These are phyloP conservation scores for Xylaria sp. DNA, from an alignment of 2,329 filamentous ascomycete genomes.

Conservation along the genomic window DNA sequence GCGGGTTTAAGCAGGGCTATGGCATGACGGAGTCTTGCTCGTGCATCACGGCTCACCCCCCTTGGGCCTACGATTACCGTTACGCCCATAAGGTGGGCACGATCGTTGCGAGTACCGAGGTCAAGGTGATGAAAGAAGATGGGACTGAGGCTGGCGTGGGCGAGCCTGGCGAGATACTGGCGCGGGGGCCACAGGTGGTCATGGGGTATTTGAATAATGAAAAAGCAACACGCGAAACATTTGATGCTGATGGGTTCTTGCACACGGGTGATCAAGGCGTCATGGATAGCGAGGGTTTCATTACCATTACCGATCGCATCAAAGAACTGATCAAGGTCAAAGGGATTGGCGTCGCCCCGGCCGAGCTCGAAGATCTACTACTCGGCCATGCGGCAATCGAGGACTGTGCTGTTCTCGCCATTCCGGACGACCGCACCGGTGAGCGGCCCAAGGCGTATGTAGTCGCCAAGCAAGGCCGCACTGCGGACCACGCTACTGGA, in stretches of 20 bases:
- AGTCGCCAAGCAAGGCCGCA: background rate
- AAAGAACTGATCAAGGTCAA: slow-evolving; percentile 57
- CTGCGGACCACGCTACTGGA: background rate
- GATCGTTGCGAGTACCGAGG: slow-evolving; percentile 67
- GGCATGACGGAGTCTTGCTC: slow-evolving; percentile 75
- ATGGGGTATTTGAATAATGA: slow-evolving; percentile 62
- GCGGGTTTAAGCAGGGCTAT: slow-evolving; percentile 73
- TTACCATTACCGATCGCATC: background rate
- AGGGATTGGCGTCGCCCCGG: slow-evolving; percentile 70
- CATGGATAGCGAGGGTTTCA: slow-evolving; percentile 59
- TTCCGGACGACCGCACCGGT: background rate
- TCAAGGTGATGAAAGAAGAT: slow-evolving; percentile 66
- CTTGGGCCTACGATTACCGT: slow-evolving; percentile 64
- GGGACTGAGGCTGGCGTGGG: slow-evolving; percentile 63
- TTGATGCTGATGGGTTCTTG: slow-evolving; percentile 53
- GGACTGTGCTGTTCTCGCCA: background rate
- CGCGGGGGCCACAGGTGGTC: slow-evolving; percentile 59
- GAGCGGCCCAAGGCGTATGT: background rate
- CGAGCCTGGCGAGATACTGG: slow-evolving; percentile 63
- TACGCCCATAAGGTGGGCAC: slow-evolving; percentile 67
- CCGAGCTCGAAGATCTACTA: slow-evolving; percentile 72
- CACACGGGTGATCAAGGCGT: slow-evolving; percentile 67
- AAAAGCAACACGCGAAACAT: slow-evolving; percentile 52
- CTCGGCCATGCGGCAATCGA: slow-evolving; percentile 66
- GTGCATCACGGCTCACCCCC: slow-evolving; percentile 71